Percentiles rank a stretch among this genome's conserved stretches.
Conservation (phyloP, 2,329 filamentous ascomycete genomes). For the Ophiostoma piceae region DNA sequence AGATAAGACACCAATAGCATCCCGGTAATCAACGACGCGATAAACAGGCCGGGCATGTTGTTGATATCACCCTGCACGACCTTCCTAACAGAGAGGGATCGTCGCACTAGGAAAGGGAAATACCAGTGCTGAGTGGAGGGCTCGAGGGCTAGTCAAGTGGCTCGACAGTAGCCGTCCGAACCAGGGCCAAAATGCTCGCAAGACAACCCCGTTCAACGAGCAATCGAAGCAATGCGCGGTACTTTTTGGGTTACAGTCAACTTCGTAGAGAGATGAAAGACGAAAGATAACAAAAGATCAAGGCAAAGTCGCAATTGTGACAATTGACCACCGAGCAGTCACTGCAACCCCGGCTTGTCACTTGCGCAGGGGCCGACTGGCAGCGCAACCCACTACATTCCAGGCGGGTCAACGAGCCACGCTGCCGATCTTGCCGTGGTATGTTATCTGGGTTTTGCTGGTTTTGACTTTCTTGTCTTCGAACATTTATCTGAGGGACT, state of each 20-base stretch:
- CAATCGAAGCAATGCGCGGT: not conserved
- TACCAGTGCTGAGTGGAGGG: not conserved
- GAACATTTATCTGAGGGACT: no score
- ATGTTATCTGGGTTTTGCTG: not conserved
- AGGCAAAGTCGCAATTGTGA: not conserved
- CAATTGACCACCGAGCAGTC: not conserved
- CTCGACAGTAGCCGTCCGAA: not conserved
- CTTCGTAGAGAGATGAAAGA: not conserved
- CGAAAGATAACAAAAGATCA: not conserved
- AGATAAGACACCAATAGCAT: not conserved
- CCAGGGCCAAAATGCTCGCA: not conserved
- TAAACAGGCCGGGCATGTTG: not conserved
- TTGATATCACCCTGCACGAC: slow-evolving; percentile 8
- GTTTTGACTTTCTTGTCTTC: no score
- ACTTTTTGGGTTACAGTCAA: not conserved
- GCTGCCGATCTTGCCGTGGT: not conserved
- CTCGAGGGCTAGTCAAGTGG: not conserved
- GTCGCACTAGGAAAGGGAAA: not conserved
- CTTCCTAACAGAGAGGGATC: slow-evolving; percentile 10
- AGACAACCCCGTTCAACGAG: not conserved
- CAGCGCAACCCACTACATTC: not conserved
- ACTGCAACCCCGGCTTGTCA: not conserved
- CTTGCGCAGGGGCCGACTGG: slow-evolving; percentile 3
- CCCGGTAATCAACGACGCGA: not conserved
- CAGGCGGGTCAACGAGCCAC: not conserved